Conservation (phyloP, 352 stramenopile genomes). For the Phytopythium chamaehyphon region DNA sequence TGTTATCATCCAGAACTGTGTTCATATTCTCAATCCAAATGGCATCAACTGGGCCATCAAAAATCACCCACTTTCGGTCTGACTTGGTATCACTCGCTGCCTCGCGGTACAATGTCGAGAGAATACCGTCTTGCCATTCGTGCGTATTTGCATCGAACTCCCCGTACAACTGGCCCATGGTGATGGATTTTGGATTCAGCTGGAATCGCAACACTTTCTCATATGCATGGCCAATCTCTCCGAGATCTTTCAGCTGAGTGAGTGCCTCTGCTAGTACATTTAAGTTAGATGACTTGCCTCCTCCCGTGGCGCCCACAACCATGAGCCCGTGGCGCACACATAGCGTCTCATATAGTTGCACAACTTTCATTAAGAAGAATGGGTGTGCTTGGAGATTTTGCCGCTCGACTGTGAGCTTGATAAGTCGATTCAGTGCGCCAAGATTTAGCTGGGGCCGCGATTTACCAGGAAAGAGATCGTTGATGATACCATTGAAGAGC, state of each 20-base stretch:
- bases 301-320: slow-evolving; percentile 91
- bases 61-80: slow-evolving; percentile 94
- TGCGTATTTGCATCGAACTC: slow-evolving; percentile 94
- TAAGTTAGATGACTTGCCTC: slow-evolving; percentile 90
- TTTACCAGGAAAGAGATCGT: slow-evolving; percentile 93
- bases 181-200: slow-evolving; percentile 95
- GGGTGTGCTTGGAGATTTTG: slow-evolving; percentile 83
- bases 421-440: slow-evolving; percentile 82
- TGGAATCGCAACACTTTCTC: slow-evolving; percentile 89
- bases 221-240: slow-evolving; percentile 82
- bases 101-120: slow-evolving; percentile 92
- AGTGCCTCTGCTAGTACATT: slow-evolving; percentile 89
- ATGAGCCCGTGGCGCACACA: slow-evolving; percentile 95
- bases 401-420: slow-evolving; percentile 83
- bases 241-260: slow-evolving; percentile 75
- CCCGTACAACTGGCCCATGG: slow-evolving; percentile 94
- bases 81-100: slow-evolving; percentile 85
- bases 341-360: slow-evolving; percentile 95
- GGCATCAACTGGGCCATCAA: slow-evolving; percentile 92
- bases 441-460: slow-evolving; percentile 86
- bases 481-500: slow-evolving; percentile 95
- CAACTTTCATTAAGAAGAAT: slow-evolving; percentile 93
- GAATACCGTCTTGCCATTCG: slow-evolving; percentile 95
- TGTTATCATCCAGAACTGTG: slow-evolving; percentile 95
- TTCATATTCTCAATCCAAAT: slow-evolving; percentile 98